Conservation (phyloP, 331 rosid species). For the Arachis monticola region DNA sequence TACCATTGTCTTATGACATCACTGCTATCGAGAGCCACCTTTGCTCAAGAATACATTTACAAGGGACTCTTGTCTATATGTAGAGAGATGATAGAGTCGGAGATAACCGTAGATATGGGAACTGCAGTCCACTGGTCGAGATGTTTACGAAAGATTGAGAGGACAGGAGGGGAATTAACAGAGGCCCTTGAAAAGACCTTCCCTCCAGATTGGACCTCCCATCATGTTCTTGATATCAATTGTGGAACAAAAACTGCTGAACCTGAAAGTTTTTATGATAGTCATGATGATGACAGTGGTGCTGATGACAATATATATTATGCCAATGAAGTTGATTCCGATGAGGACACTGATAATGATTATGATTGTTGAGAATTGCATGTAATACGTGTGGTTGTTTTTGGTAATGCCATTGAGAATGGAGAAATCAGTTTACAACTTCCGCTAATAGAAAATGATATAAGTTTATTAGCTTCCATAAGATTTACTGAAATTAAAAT, state of each 20-base stretch:
- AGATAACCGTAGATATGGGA: conserved; percentile 87
- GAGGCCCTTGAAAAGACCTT: conserved; percentile 90
- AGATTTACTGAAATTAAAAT: too few relatives aligned
- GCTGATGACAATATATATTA: conserved; percentile 34
- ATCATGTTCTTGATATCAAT: conserved; percentile 45
- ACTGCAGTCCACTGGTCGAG: conserved; percentile 97
- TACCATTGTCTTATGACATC: conserved; percentile 97
- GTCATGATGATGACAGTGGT: conserved; percentile 25
- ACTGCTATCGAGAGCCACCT: conserved; percentile 84
- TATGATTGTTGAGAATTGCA: conserved; percentile 27
- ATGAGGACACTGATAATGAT: conserved; percentile 15
- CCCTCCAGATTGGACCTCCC: conserved; percentile 90
- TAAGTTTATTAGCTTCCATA: too few relatives aligned
- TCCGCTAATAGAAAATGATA: too few relatives aligned
- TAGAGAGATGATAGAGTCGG: conserved; percentile 80
- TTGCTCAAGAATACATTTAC: conserved; percentile 73
- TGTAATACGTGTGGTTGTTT: conserved; percentile 25
- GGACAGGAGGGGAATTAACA: conserved; percentile 90
- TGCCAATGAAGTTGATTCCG: conserved; percentile 25
- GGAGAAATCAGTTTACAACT: background rate
- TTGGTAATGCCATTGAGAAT: conserved; percentile 27
- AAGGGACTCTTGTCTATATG: conserved; percentile 69
- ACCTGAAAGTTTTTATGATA: conserved; percentile 35
- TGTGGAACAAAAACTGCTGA: conserved; percentile 48
- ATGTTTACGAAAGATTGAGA: conserved; percentile 80